Base-by-base conservation (phyloP, 352 stramenopile genomes). In the Phytopythium delawarense region DNA sequence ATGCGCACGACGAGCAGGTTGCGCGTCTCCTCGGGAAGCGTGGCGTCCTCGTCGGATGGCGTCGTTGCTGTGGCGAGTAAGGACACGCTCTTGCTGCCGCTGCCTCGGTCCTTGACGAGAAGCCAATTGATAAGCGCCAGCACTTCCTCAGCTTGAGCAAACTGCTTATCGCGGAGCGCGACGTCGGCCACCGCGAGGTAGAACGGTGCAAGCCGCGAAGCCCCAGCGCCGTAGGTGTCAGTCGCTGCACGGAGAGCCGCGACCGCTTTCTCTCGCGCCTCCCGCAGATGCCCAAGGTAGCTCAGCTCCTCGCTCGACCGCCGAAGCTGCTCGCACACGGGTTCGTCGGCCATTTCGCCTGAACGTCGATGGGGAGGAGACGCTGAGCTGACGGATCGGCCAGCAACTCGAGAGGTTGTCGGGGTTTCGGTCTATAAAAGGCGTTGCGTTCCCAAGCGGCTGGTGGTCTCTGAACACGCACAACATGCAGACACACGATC, bases 121-220 rank as follows among this genome's bases (percentile, higher is more conserved):
- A 88, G 72, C 80, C 80, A 92, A 70, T 89, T 89, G 57, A 89
- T 70, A 16, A 89, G 72, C 4, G 79, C 84, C 2, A 92, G 70
- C 23, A 88, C 62, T 48, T 90, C 78, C 52, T 92, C 81, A 2
- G 79, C 77, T 60, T 80, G 76, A 50, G 84, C 85, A 45, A 90
- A 67, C 44, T 89, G 75, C 7, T 74, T 71, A 52, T 89, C 72
- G 57, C 79, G 67, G 42, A 92, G 67, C 9, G 74, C 71, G 30
- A 92, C 81, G 21, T 90, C 75, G 9, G 82, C 74, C n/a, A 92
- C 70, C 44, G 81, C 61, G 32, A 92, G 64, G 59, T 88, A 90
- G 67, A 84, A 89, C 3, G 79, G 81, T 21, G 88, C 78, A 39
- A 92, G 69, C 0, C 66, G 67, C 30, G 88, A 58, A 42, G 78